Evolutionary conservation across 352 stramenopile species (phyloP), one percentile per base, ranked within the genome.

Genomic region (Pythium monospermum): DNA sequence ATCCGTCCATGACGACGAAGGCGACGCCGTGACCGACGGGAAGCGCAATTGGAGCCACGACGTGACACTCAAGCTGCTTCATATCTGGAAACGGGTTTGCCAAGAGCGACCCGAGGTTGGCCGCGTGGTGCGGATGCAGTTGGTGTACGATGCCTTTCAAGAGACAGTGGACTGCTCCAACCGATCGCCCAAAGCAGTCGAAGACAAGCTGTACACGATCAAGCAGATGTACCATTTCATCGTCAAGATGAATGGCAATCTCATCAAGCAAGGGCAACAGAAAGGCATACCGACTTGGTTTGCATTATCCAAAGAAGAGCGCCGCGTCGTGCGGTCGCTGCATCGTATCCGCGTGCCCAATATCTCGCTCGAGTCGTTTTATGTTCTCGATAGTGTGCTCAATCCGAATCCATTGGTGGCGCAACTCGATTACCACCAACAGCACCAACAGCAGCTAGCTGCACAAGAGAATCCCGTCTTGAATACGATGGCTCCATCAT

Each of bases 211-310:
- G 12, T 85, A 83, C 59, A 66, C 69, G 16, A 69, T 79, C 64
- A 84, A 82, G 59, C 76, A 83, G 35, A 85, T 87, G 76, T 82
- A 87, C 54, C 71, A 80, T 26, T 87, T 87, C 51, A 82, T 87
- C 39, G 32, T 75, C 16, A 69, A 80, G 49, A 69, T 81, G 42
- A 85, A 79, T 45, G 57, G 66, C 41, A 71, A 68, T 33, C 68
- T 83, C 40, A 59, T 64, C 48, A 64, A 71, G 25, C 33, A 31
- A 39, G 50, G 53, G 1, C 42, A 47, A 7, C 38, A 56, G 39
- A 59, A 57, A 19, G 49, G 39, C 21, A 55, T 61, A n/a, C 70
- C 70, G 22, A 59, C 67, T 36, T 86, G 75, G 75, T 86, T 86
- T 58, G 64, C 73, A 49, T 61, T 86, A 19, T 68, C 66, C 28